Conservation (phyloP, 257 asterid species). For the Schizonepeta tenuifolia region DNA sequence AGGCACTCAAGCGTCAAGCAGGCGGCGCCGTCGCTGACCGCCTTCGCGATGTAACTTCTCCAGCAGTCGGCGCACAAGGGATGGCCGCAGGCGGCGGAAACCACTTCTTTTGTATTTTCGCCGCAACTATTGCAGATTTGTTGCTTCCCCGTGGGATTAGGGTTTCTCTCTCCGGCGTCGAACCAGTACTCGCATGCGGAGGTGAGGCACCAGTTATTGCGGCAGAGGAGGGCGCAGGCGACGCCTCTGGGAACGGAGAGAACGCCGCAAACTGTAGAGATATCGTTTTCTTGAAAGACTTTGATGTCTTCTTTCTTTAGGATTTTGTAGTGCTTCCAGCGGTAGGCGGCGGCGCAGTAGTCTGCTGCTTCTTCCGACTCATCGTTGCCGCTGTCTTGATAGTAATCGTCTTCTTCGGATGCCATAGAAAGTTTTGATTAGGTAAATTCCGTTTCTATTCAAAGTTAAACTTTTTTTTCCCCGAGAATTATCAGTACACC, state of each 20-base stretch:
- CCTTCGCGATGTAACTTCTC: slow-evolving; percentile 24
- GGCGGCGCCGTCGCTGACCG: slow-evolving; percentile 45
- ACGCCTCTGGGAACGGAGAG: slow-evolving; percentile 34
- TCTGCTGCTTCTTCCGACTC: not conserved
- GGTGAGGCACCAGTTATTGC: slow-evolving; percentile 41
- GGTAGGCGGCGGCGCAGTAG: not conserved
- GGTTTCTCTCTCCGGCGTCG: not conserved
- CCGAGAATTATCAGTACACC: too few species aligned
- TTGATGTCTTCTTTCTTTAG: slow-evolving; percentile 30
- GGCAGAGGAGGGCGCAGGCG: slow-evolving; percentile 35
- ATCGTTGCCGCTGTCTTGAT: not conserved
- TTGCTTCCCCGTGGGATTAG: not conserved
- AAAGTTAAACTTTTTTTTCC: too few species aligned
- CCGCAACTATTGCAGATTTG: slow-evolving; percentile 28
- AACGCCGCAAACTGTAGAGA: slow-evolving; percentile 16
- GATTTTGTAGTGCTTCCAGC: slow-evolving; percentile 22
- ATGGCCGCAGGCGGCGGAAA: slow-evolving; percentile 40
- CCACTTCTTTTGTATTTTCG: not conserved
- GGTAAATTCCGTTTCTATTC: too few species aligned
- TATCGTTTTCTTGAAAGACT: slow-evolving; percentile 26
- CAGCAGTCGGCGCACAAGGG: slow-evolving; percentile 38
- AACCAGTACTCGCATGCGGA: slow-evolving; percentile 52
- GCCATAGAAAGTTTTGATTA: not conserved
- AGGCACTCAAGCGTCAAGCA: slow-evolving; percentile 47
- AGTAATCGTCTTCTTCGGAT: not conserved